Base-by-base conservation (phyloP, 305 asterid genomes). In the Lippia alba region DNA sequence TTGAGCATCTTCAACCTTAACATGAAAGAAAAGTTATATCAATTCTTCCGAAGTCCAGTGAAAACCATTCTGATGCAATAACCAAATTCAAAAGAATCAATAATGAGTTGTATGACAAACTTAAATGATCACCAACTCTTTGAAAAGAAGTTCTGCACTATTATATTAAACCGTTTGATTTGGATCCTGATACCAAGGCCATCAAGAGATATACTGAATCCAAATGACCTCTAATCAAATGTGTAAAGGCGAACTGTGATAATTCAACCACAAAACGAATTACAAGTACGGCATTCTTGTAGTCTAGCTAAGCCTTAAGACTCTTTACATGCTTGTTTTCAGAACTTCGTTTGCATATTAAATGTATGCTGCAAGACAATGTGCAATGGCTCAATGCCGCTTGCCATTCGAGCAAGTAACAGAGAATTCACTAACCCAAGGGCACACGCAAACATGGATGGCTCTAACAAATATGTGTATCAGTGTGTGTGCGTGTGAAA, bases 1-100 rank as follows among this genome's bases (percentile, higher is more conserved):
- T 79, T 92, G 99, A 69, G 98, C 99, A 87, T 94, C 99, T 86
- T 94, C 99, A 66, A 94, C 97, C 99, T 94, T 70, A 56, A 58
- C 45, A 73, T 30, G 30, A 64, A 53, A 24, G 70, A 33, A 24
- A 60, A 60, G 48, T 15, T 50, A 57, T 73, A 64, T 8, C 12
- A 41, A 56, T 32, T 56, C 53, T 71, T 72, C 34, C 59, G 8
- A 16, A 70, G 12, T 49, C 24, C 54, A 30, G 16, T 14, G 45
- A 54, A 46, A 32, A 61, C 57, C 56, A 58, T 36, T 51, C 40
- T 44, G 45, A 53, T 34, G 49, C 71, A 56, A 45, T 40, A 66
- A 45, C 12, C 30, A 44, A 34, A 16, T 33, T 24, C 12, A 19
- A 48, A 24, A 45, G 1, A 18, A 60, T 57, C 57, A 61, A 72